Evolutionary conservation across 345 rosid genomes (phyloP), one percentile per base, ranked within the genome.

Genomic region (Pelargonium nanum): DNA sequence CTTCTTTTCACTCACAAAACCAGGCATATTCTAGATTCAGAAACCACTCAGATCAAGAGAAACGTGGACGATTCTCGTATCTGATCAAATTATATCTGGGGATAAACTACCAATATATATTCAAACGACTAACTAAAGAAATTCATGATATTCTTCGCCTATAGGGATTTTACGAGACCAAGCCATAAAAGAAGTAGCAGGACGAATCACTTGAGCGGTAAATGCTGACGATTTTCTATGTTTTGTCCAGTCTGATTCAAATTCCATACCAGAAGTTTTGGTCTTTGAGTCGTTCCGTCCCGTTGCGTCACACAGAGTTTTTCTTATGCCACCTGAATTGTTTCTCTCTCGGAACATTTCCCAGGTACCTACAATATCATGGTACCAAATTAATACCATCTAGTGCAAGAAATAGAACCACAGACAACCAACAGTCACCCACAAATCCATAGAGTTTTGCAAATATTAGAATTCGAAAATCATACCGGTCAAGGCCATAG

Each of bases 161-260:
- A 84, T 87, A 67, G 88, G 85, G 63, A 93, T 86, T 81, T 83
- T 86, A 75, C 81, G 66, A 70, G 92, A 80, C 81, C 91, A 81
- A 69, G 88, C 84, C 84, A 87, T 84, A 70, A 79, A 83, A 65
- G 78, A 78, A 57, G 82, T 77, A 59, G 95, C 74, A 22, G 89
- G 76, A 74, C 83, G 85, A 72, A 85, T 83, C 65, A 69, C 77
- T 65, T 75, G 78, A 56, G 82, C 67, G 60, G 81, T 73, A 61
- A 72, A 74, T 24, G 70, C 75, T 2, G 83, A 84, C 48, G 94
- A 78, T 59, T 75, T 72, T 69, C 69, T 67, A 61, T 83, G 79
- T 61, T 55, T 71, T 59, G 67, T 69, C 80, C 83, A 78, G 66
- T 80, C 86, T 21, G 85, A 86, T 68, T 82, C 83, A 81, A 73